Evolutionary conservation across 2,329 filamentous ascomycete genomes (phyloP), one percentile per base, ranked within the genome.

Genomic region (Pseudocercospora macadamiae): DNA sequence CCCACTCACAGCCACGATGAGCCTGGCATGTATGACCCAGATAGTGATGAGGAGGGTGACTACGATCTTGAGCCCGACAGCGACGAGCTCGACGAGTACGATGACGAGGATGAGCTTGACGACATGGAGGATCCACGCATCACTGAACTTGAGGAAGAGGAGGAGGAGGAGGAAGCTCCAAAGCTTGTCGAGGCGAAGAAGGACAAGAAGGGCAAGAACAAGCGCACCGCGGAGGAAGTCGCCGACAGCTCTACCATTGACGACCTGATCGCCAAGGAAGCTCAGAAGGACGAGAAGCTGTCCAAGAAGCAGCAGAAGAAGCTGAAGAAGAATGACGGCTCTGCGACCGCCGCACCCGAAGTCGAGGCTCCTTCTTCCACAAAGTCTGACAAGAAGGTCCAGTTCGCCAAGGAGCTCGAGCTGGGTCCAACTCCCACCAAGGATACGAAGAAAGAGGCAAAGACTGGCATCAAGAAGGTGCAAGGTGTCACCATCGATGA

Each of bases 231-330:
- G 47, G 91, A 91, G 54, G 75, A 75, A 32, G 80, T 72, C 37
- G 86, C 88, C 54, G 83, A 83, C 61, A 76, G 88, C 74, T 76
- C 72, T 36, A 77, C 75, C 62, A 88, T 97, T 23, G 93, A 97
- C 70, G 90, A 90, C 65, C 79, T 96, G 76, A 96, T 97, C 71
- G 84, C 87, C 76, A 93, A 95, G 79, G 83, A 82, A 60, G 74
- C 78, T 67, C 82, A 86, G 72, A 77, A 64, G 73, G 65, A 70
- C 77, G 89, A 92, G 67, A 93, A 93, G 81, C 83, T 92, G 64
- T 93, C 87, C 84, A 97, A 97, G 85, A 97, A 96, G 83, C 91
- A 97, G 77, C 85, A 89, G 71, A 97, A 99, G 89, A 97, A 97
- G 84, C 84, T 93, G 66, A 96, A 96, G 87, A 97, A 96, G 84